phyloP scores from a whole-genome alignment of 179 eudicot species.

The Actinidia polygama region DNA sequence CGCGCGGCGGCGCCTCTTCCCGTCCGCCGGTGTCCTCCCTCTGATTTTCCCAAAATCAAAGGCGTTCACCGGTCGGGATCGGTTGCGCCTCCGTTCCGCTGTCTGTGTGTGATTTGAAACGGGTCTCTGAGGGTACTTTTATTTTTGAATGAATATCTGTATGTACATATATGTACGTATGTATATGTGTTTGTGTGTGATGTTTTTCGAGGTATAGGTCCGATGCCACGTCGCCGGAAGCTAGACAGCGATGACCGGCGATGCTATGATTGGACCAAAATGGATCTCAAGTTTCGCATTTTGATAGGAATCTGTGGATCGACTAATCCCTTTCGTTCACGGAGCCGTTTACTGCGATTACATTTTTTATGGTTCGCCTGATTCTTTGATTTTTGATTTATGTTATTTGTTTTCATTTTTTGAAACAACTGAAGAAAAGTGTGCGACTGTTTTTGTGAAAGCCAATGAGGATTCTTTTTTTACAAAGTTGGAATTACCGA shows the following conservation, averaged over 20 bases:
- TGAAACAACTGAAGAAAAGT: not conserved
- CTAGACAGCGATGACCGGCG: conserved; percentile 38
- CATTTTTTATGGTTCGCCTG: not conserved
- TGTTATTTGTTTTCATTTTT: not conserved
- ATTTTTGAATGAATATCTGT: not conserved
- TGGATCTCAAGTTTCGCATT: conserved; percentile 38
- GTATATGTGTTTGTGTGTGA: not conserved
- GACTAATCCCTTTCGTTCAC: conserved; percentile 31
- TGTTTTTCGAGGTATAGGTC: conserved; percentile 19
- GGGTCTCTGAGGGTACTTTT: conserved; percentile 51
- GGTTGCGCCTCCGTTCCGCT: conserved; percentile 3
- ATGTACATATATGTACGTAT: not conserved
- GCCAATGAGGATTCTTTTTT: conserved; percentile 37
- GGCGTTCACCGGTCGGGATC: conserved; percentile 33
- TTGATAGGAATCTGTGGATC: conserved; percentile 55
- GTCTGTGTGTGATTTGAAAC: conserved; percentile 63
- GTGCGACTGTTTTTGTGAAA: not conserved
- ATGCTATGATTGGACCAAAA: conserved; percentile 52
- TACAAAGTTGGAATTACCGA: conserved; percentile 49
- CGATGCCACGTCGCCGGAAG: conserved; percentile 60
- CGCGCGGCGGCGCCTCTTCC: conserved; percentile 6
- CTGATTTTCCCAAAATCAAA: not conserved
- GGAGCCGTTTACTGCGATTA: conserved; percentile 61
- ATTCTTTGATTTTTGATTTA: not conserved
- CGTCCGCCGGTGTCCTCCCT: conserved; percentile 31